Percentiles rank a stretch among this genome's conserved stretches.
Evolutionary conservation across 1,284 basidiomycete species (phyloP).

Genomic region (Fomitiporia mediterranea): DNA sequence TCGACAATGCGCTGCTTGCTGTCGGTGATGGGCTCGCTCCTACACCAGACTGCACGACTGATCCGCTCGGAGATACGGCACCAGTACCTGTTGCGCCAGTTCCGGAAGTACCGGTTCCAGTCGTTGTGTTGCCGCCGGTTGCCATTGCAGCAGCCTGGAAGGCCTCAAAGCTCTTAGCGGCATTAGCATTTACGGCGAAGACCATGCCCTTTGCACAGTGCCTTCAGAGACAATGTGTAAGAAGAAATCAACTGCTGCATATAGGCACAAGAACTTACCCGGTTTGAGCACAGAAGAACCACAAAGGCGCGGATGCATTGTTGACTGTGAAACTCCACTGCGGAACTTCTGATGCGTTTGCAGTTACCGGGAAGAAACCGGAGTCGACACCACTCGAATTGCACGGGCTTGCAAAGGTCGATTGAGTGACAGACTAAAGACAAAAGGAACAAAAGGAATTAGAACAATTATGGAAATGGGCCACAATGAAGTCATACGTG

Average conservation of each 20-base stretch:
- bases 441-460: not conserved
- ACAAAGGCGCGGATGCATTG: conserved; percentile 35
- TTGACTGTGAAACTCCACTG: conserved; percentile 34
- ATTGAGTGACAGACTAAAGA: conserved; percentile 52
- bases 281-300: conserved; percentile 40
- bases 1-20: conserved; percentile 12
- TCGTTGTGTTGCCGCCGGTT: conserved; percentile 19
- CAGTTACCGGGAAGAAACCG: conserved; percentile 34
- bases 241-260: conserved; percentile 21
- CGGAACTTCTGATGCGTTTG: conserved; percentile 29
- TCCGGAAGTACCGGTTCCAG: conserved; percentile 21
- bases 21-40: not conserved
- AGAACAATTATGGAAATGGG: not conserved
- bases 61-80: conserved; percentile 21
- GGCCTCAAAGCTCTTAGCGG: conserved; percentile 27
- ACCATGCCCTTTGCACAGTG: conserved; percentile 39
- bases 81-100: conserved; percentile 19
- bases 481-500: conserved; percentile 27
- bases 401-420: conserved; percentile 49
- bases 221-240: conserved; percentile 19
- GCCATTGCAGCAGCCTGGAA: conserved; percentile 32
- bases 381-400: conserved; percentile 38
- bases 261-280: conserved; percentile 24
- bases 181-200: conserved; percentile 37
- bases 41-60: not conserved